A percentile compares a stretch with the other conserved stretches of the same genome.
Evolutionary conservation across 2,329 filamentous ascomycete species (phyloP).

Genomic region (Kalaharituber pfeilii): DNA sequence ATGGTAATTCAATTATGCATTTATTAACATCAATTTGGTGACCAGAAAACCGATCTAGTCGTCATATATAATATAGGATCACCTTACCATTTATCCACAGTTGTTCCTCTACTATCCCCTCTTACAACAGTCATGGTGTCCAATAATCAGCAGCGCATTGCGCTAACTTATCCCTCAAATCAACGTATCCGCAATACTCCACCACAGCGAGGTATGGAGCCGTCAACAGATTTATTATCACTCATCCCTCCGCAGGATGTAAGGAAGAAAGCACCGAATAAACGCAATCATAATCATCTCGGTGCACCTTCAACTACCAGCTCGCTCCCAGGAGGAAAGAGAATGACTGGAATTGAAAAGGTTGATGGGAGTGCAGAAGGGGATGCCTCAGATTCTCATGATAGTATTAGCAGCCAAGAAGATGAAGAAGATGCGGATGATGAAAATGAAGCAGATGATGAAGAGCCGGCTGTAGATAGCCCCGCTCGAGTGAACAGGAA

Average conservation of each 20-base stretch:
- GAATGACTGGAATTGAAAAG: neutral
- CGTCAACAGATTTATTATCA: neutral
- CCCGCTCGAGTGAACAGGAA: slow-evolving; percentile 13
- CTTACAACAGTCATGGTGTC: neutral
- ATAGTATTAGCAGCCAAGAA: slow-evolving; percentile 3
- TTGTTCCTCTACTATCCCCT: neutral
- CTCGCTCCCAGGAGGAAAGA: neutral
- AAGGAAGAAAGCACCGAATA: neutral
- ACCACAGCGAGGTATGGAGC: neutral
- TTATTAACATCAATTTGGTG: neutral
- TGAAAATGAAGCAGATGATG: slow-evolving; percentile 13
- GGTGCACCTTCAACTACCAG: neutral
- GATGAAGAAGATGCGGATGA: slow-evolving; percentile 16
- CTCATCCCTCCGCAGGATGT: neutral
- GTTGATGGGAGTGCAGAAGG: neutral
- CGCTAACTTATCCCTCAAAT: neutral
- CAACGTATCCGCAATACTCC: neutral
- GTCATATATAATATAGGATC: no score
- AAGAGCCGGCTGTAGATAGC: slow-evolving; percentile 17
- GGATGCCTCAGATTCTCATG: neutral
- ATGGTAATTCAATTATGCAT: neutral
- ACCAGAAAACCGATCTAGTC: no score
- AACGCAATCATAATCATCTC: neutral
- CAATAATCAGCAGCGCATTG: neutral
- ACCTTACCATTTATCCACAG: neutral